Evolutionary conservation across 371 early-diverging fungal species (phyloP).

Genomic region (Syncephalastrum monosporum): DNA sequence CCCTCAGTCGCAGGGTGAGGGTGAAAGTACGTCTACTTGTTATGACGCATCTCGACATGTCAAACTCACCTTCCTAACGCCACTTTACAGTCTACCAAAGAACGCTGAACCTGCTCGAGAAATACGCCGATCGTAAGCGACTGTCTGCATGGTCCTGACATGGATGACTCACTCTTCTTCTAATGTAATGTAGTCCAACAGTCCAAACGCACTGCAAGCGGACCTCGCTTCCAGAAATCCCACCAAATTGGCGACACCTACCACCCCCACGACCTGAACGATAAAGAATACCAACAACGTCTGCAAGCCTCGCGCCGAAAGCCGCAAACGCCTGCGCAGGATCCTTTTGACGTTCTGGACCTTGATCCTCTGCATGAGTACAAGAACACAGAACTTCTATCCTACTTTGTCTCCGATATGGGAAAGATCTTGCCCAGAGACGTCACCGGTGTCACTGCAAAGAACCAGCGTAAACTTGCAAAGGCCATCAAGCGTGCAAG

Average conservation of each 20-base stretch:
- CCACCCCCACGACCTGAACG: constrained; percentile 55
- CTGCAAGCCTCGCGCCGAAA: constrained; percentile 37
- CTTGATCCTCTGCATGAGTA: constrained; percentile 75
- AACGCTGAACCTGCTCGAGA: too few relatives aligned
- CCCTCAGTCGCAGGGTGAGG: too few relatives aligned
- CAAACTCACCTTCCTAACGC: too few relatives aligned
- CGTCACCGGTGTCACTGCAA: constrained; percentile 72
- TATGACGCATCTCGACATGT: too few relatives aligned
- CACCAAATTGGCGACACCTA: constrained; percentile 47
- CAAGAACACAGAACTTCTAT: constrained; percentile 70
- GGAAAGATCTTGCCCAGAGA: constrained; percentile 78
- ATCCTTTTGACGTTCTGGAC: constrained; percentile 66
- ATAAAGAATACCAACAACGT: constrained; percentile 39
- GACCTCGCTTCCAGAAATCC: constrained; percentile 22
- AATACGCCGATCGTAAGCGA: too few relatives aligned
- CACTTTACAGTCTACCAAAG: too few relatives aligned
- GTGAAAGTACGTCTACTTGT: too few relatives aligned
- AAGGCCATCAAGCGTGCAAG: constrained; percentile 85
- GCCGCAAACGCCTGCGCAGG: constrained; percentile 34
- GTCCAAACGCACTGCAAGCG: too few relatives aligned
- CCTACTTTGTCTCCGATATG: constrained; percentile 76
- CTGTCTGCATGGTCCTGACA: too few relatives aligned
- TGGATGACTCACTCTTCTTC: too few relatives aligned
- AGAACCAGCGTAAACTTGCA: constrained; percentile 77
- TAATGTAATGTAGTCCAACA: too few relatives aligned